Base-by-base conservation (phyloP, 208 protist species). In the Paratrypanosoma confusum region DNA sequence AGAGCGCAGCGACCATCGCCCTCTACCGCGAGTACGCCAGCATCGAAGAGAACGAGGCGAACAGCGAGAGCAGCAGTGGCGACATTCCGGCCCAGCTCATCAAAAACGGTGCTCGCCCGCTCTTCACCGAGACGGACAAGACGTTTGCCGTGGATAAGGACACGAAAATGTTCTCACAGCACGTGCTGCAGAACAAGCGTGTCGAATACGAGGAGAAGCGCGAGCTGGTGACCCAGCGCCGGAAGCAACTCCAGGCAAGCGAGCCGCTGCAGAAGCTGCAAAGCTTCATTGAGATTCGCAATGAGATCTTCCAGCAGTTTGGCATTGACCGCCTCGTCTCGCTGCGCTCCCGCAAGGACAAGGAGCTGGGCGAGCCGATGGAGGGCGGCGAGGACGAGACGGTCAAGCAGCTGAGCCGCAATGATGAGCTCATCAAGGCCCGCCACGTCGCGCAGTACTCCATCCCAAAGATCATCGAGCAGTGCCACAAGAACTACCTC, bases 81-180 rank as follows among this genome's bases (percentile, higher is more conserved):
- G 79, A 88, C 46, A 71, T 81, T 14, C 79, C 79, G 13, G 55
- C 29, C 17, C 67, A 72, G 61, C 68, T 88, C 46, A 56, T 56
- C 26, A 82, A 75, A 55, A 67, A 68, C 33, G 73, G 63, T 28
- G n/a, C 34, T 20, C 67, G 66, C 44, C 50, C 78, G 18, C 68
- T 80, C 47, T 88, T 88, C 62, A 88, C 71, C 6, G 49, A 48
- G 27, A 17, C 23, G 22, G 32, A 23, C 24, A 68, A 68, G 49
- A 31, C 52, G 18, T 88, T 88, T 48, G 62, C 67, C 46, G 79
- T 88, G 32, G 79, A 88, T 42, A 60, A 72, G 50, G 73, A 88
- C 59, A 88, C 61, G 35, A 88, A 88, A 57, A 88, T 88, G 79
- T 88, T 66, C 57, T 81, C 68, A 38, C 79, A 88, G 49, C 74